Conservation (phyloP, 495 filamentous ascomycete species). For the Aspergillus cristatus region DNA sequence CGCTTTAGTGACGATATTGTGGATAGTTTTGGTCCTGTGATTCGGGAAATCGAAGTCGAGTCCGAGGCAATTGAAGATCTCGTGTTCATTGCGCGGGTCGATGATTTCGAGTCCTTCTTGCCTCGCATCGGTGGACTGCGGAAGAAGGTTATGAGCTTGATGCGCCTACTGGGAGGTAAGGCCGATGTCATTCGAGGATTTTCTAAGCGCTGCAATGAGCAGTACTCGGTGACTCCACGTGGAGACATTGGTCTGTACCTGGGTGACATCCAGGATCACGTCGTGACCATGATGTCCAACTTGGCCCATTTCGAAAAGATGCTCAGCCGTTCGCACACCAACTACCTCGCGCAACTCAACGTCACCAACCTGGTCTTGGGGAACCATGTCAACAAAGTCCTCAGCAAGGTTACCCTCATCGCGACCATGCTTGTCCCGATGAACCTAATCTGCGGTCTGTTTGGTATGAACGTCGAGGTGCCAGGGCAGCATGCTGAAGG, state of each 20-base stretch:
- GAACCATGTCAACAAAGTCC: conserved; percentile 69
- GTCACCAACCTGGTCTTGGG: conserved; percentile 80
- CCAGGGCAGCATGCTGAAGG: conserved; percentile 51
- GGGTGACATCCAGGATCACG: conserved; percentile 96
- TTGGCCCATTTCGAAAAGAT: conserved; percentile 95
- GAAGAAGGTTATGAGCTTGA: conserved; percentile 88
- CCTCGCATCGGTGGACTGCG: conserved; percentile 81
- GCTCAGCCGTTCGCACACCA: conserved; percentile 87
- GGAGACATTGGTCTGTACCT: conserved; percentile 95
- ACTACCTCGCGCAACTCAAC: conserved; percentile 90
- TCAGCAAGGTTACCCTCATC: conserved; percentile 91
- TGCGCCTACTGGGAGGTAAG: conserved; percentile 90
- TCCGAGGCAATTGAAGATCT: conserved; percentile 92
- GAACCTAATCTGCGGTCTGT: conserved; percentile 89
- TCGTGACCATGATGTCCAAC: conserved; percentile 97
- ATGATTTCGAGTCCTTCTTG: conserved; percentile 78
- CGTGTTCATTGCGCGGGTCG: conserved; percentile 80
- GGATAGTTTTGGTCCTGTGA: conserved; percentile 85
- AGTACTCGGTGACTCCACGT: conserved; percentile 86
- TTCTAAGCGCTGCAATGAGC: conserved; percentile 95
- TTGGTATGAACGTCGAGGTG: conserved; percentile 92
- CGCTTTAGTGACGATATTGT: conserved; percentile 79
- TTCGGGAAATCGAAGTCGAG: conserved; percentile 74
- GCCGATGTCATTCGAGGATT: conserved; percentile 96
- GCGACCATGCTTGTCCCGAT: conserved; percentile 94